Conservation (phyloP, 148 eudicot species). For the Arbutus unedo region DNA sequence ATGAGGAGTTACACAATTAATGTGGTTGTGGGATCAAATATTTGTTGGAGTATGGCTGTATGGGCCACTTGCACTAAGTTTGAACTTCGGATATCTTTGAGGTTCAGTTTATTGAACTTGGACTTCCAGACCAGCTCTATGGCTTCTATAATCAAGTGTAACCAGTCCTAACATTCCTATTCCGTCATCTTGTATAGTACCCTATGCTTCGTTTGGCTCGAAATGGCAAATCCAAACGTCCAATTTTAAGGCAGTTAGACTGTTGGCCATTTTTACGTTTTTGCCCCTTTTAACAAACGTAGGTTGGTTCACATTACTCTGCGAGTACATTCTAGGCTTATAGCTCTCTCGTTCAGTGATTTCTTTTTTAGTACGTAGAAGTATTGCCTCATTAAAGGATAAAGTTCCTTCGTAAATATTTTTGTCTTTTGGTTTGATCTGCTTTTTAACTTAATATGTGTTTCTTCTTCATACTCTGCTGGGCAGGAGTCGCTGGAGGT, state of each 20-base stretch:
- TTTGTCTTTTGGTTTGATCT: background rate
- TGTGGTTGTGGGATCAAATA: background rate
- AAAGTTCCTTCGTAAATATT: background rate
- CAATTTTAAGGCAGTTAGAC: background rate
- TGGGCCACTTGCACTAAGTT: background rate
- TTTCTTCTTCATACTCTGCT: conserved; percentile 16
- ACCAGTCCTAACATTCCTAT: background rate
- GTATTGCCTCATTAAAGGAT: background rate
- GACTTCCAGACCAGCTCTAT: conserved; percentile 4
- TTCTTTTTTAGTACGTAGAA: background rate
- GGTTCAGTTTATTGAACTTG: background rate
- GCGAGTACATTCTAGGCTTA: background rate
- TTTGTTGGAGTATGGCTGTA: background rate
- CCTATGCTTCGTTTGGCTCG: background rate
- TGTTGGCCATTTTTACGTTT: background rate
- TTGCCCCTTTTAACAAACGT: background rate
- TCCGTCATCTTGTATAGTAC: background rate
- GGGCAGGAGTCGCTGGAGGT: conserved; percentile 97
- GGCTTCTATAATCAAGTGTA: background rate
- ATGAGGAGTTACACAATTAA: background rate
- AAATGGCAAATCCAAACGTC: background rate
- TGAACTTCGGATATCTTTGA: background rate
- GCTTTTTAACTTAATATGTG: background rate
- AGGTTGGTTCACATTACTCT: background rate
- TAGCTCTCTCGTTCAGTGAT: background rate